Percentiles rank a stretch among this genome's conserved stretches.
Conservation (phyloP, 2,329 filamentous ascomycete species). For the Colletotrichum higginsianum region DNA sequence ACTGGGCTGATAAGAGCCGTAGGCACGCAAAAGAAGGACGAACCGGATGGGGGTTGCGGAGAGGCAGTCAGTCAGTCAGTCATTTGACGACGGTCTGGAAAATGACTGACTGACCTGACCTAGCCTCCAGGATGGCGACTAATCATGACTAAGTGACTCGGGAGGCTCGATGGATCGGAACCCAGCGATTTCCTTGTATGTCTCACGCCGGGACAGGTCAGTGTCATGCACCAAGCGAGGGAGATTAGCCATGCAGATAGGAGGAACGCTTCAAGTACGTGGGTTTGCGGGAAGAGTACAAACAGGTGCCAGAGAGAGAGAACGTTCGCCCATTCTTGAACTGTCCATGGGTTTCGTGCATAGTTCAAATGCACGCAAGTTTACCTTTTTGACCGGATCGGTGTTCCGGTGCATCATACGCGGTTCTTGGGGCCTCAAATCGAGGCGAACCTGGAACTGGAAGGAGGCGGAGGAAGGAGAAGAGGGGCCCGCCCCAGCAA, state of each 20-base stretch:
- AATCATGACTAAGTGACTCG: constrained; percentile 36
- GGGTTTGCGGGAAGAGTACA: neutral
- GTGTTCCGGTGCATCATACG: neutral
- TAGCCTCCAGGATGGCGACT: neutral
- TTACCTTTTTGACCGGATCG: constrained; percentile 1
- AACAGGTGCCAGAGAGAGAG: constrained; percentile 20
- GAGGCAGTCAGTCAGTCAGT: constrained; percentile 20
- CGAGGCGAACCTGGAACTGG: constrained; percentile 33
- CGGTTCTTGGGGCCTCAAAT: constrained; percentile 15
- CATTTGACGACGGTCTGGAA: constrained; percentile 19
- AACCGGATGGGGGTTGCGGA: neutral
- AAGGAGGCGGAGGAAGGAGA: neutral
- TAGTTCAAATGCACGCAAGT: constrained; percentile 15
- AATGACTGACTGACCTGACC: constrained; percentile 28
- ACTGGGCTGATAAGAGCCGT: constrained; percentile 32
- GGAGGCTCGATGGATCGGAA: neutral
- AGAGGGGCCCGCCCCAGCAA: neutral
- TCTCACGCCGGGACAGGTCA: constrained; percentile 36
- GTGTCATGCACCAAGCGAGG: constrained; percentile 32
- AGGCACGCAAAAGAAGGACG: neutral
- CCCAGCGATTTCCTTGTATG: constrained; percentile 10
- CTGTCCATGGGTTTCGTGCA: constrained; percentile 16
- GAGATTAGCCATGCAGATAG: constrained; percentile 5
- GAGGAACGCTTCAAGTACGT: constrained; percentile 6
- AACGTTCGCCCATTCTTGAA: too few species aligned